These are phyloP conservation scores for Cicer pinnatifidum DNA, from an alignment of 306 rosid genomes.

Conservation along the genomic window DNA sequence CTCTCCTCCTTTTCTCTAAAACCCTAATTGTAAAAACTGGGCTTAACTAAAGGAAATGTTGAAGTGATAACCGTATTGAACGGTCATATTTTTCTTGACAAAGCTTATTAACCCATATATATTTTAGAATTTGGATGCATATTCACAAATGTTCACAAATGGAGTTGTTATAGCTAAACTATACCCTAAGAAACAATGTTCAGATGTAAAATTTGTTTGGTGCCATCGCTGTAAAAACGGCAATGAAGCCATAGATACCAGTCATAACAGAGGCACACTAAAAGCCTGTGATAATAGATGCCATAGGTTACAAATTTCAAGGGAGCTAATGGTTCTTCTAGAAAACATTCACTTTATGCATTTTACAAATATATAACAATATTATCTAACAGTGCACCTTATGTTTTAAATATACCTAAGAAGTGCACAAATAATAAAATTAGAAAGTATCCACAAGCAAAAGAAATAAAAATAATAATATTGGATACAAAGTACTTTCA, in stretches of 20 bases:
- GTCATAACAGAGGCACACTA: conserved; percentile 17
- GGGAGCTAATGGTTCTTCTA: not conserved
- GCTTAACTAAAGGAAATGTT: conserved; percentile 5
- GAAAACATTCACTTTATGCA: not conserved
- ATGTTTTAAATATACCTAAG: conserved; percentile 4
- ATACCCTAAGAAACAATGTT: conserved; percentile 14
- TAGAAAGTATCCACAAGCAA: conserved; percentile 1
- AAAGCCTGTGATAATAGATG: conserved; percentile 10
- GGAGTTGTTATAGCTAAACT: not conserved
- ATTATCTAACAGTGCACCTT: conserved; percentile 6
- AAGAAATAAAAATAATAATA: conserved; percentile 3
- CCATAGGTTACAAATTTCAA: conserved; percentile 18
- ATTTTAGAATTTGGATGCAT: not conserved
- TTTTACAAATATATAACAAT: not conserved
- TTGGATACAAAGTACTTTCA: conserved; percentile 5
- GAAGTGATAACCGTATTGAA: conserved; percentile 8
- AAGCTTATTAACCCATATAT: conserved; percentile 24
- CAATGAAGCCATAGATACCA: conserved; percentile 19
- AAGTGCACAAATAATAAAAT: conserved; percentile 18
- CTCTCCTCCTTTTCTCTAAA: no score
- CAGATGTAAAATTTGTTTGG: conserved; percentile 3
- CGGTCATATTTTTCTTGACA: conserved; percentile 22
- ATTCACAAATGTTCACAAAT: not conserved
- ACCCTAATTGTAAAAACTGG: conserved; percentile 19
- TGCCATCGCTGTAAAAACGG: conserved; percentile 28